Base-by-base conservation (phyloP, 768 basidiomycete species). In the Russula earlei region DNA sequence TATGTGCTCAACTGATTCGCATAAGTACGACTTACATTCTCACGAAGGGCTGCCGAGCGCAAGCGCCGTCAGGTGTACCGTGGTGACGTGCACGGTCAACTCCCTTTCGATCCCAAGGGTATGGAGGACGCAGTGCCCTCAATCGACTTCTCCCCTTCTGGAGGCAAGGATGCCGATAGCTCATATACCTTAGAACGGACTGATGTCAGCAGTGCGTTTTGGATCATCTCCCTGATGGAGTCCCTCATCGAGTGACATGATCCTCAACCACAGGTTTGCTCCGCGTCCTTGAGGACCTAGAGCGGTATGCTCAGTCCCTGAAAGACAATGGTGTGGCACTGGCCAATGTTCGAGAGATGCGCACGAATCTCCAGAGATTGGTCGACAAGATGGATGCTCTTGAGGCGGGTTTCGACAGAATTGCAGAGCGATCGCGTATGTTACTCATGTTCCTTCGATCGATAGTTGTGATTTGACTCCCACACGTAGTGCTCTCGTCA, bases 31-130 rank as follows among this genome's bases (percentile, higher is more conserved):
- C 55, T 46, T 33, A 63, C 49, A 62, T 46, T 31, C 54, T 43
- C 29, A 4, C 25, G 19, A 56, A 91, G 87, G 8, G 75, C 83
- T 0, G 81, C 75, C 49, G 96, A 99, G 68, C 77, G 79, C 58
- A 89, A 87, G 63, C 81, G 91, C 19, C 81, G 96, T 2, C 82
- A 86, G 62, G 77, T 87, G n/a, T 93, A 95, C 66, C 78, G 88
- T 20, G 77, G 84, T 4, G 92, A 95, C 64, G 78, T 88, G 12
- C 80, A 89, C 58, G 87, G 87, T 0, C 85, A 90, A 62, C 74
- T 98, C 5, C 96, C 96, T 0, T 97, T 93, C 67, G 85, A 88
- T 36, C 78, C 85, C 3, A 75, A 77, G 48, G 87, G 87, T 3
- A 81, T 96, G 80, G 86, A 90, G 34, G 88, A 87, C 59, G 74